Percentiles rank a stretch among this genome's conserved stretches.
These are phyloP conservation scores for Schwanniomyces pseudopolymorphus DNA, from an alignment of 805 yeast genomes.

Conservation along the genomic window DNA sequence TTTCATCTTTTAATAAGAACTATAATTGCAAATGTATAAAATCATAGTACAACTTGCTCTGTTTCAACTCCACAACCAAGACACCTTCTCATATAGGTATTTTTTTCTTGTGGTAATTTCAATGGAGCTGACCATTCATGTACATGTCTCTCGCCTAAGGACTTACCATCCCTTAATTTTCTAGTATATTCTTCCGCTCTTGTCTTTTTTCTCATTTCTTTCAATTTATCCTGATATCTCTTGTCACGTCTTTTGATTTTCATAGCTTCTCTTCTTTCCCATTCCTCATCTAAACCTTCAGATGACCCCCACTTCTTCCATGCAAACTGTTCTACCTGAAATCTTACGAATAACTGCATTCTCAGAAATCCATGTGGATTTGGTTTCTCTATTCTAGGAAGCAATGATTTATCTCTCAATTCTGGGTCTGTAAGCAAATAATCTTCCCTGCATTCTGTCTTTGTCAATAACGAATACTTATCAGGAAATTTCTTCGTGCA, in stretches of 20 bases:
- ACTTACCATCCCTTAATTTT: conserved; percentile 56
- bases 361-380: conserved; percentile 93
- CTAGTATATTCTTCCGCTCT: conserved; percentile 89
- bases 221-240: conserved; percentile 72
- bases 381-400: conserved; percentile 82
- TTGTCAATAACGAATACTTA: conserved; percentile 85
- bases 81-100: conserved; percentile 59
- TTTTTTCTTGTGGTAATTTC: conserved; percentile 38
- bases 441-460: conserved; percentile 93
- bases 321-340: conserved; percentile 91
- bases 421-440: conserved; percentile 94
- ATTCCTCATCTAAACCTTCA: conserved; percentile 88
- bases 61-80: conserved; percentile 79
- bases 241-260: conserved; percentile 74
- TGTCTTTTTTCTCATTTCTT: conserved; percentile 86
- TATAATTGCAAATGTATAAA: no score
- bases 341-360: conserved; percentile 89
- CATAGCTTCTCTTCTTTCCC: conserved; percentile 77
- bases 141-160: conserved; percentile 58
- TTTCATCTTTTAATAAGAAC: no score
- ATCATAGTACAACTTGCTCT: conserved; percentile 62
- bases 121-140: conserved; percentile 72
- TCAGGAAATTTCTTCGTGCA: conserved; percentile 78
- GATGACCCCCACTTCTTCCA: conserved; percentile 93
- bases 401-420: conserved; percentile 62